Percentiles rank a stretch among this genome's conserved stretches.
Evolutionary conservation across 768 basidiomycete species (phyloP).

Genomic region (Rhodotorula taiwanensis): DNA sequence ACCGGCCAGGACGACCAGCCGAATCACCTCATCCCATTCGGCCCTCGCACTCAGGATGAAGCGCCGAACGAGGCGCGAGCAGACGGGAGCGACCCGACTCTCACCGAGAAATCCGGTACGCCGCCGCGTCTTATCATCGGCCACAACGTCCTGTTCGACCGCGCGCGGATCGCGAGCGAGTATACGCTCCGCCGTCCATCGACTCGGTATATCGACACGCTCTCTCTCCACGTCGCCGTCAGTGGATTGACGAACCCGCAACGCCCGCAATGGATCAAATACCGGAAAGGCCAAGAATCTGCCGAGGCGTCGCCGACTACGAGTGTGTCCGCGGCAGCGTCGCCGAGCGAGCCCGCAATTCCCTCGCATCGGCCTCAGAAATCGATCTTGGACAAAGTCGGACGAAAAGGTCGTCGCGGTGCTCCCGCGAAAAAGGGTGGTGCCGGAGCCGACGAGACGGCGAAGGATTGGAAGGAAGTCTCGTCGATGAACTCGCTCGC

Average conservation of each 20-base stretch:
- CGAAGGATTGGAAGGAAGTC: conserved; percentile 71
- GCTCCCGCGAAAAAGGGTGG: conserved; percentile 1
- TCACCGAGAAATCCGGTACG: conserved; percentile 32
- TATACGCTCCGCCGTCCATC: conserved; percentile 62
- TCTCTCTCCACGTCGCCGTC: conserved; percentile 88
- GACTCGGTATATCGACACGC: conserved; percentile 85
- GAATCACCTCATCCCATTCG: conserved; percentile 68
- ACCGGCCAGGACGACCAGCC: conserved; percentile 55
- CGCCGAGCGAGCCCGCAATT: neutral
- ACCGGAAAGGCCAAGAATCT: conserved; percentile 59
- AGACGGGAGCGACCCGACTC: conserved; percentile 40
- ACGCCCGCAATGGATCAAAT: conserved; percentile 83
- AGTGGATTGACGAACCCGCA: conserved; percentile 92
- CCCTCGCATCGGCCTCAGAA: neutral
- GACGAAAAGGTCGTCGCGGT: neutral
- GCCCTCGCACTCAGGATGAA: conserved; percentile 40
- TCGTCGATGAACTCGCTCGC: conserved; percentile 85
- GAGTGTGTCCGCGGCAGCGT: neutral
- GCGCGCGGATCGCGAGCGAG: conserved; percentile 73
- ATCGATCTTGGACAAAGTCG: conserved; percentile 1
- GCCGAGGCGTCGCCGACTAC: conserved; percentile 5
- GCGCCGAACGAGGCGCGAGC: neutral
- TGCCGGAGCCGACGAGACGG: conserved; percentile 5
- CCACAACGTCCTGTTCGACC: conserved; percentile 92
- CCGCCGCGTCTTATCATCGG: conserved; percentile 67